phyloP scores from a whole-genome alignment of 305 asterid genomes.

The Fraxinus platypoda region DNA sequence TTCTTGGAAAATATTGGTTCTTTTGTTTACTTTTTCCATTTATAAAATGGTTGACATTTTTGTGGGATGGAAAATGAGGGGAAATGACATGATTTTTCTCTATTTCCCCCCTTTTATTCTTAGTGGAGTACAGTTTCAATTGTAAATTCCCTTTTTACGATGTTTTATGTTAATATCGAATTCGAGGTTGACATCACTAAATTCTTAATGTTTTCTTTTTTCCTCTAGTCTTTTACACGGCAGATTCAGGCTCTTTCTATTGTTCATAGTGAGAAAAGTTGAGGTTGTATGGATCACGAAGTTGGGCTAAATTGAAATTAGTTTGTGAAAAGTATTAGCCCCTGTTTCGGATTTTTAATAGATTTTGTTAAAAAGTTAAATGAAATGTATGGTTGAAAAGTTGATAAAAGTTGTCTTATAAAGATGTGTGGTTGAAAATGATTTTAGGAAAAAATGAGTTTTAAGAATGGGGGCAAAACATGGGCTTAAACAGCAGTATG shows the following conservation, averaged over 20 bases:
- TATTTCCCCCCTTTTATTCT: not conserved
- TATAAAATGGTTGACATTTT: not conserved
- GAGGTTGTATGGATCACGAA: not conserved
- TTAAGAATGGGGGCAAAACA: not conserved
- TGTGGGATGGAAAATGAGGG: not conserved
- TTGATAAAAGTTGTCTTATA: not conserved
- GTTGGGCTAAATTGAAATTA: not conserved
- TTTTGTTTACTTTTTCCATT: not conserved
- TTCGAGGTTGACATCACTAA: not conserved
- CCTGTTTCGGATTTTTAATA: not conserved
- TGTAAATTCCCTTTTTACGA: not conserved
- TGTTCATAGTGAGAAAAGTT: not conserved
- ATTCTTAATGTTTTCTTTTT: not conserved
- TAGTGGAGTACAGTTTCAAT: not conserved
- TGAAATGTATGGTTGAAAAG: not conserved
- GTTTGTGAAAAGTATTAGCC: not conserved
- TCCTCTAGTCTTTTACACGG: not conserved
- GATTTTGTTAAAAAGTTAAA: too few species aligned
- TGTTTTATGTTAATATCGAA: not conserved
- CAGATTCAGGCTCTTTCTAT: not conserved
- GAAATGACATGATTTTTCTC: not conserved
- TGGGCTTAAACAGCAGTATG: not conserved
- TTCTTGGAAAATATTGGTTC: not conserved
- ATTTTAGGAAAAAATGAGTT: not conserved
- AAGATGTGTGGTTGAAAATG: not conserved